These are phyloP conservation scores for Neurospora hispaniola DNA, from an alignment of 495 filamentous ascomycete species.

Conservation along the genomic window DNA sequence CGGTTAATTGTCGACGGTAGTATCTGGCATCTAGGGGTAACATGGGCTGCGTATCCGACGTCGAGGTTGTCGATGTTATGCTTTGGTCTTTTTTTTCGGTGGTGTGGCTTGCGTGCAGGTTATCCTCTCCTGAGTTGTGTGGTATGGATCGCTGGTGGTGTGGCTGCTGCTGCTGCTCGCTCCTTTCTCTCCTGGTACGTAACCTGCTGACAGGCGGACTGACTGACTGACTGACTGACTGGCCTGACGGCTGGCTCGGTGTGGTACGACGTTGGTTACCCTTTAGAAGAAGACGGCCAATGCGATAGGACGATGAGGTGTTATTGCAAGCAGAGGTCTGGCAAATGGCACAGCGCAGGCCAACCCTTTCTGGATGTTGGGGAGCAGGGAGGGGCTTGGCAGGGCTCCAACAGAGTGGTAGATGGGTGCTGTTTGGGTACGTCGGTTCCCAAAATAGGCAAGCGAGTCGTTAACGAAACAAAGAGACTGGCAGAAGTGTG, in stretches of 20 bases:
- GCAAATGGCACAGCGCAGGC: neutral
- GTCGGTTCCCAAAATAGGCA: neutral
- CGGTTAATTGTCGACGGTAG: slow-evolving; percentile 8
- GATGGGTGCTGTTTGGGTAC: neutral
- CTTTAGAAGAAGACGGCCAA: neutral
- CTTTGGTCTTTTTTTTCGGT: neutral
- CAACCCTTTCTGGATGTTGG: neutral
- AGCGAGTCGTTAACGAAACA: neutral
- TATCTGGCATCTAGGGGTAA: neutral
- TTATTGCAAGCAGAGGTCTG: neutral
- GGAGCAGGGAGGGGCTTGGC: neutral
- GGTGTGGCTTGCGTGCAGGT: neutral
- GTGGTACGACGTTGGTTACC: neutral
- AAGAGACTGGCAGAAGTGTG: neutral
- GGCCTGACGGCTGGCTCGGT: neutral
- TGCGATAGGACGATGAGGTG: neutral
- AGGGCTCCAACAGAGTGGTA: neutral
- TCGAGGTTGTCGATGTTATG: neutral
- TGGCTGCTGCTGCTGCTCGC: neutral
- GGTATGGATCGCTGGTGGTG: neutral
- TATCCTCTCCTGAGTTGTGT: neutral
- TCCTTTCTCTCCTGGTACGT: neutral
- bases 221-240: neutral
- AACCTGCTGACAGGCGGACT: neutral
- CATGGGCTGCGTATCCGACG: neutral